Evolutionary conservation across 2,329 filamentous ascomycete species (phyloP).

Genomic region (Fusarium nygamai): DNA sequence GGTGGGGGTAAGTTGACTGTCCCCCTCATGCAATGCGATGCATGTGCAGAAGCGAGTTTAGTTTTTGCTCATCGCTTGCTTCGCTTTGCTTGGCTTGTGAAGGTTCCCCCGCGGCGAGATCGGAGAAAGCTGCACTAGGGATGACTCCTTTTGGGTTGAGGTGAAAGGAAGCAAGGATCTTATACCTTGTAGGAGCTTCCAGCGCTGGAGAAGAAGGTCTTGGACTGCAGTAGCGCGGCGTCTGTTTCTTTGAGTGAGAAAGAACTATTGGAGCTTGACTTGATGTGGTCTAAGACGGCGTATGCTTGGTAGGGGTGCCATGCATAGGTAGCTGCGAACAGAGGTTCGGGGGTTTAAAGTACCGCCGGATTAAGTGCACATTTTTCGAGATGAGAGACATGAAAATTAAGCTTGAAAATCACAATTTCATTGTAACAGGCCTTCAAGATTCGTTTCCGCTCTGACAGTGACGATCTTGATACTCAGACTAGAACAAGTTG

Average conservation of each 20-base stretch:
- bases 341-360: conserved; percentile 9
- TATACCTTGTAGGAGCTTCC: conserved; percentile 36
- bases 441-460: neutral
- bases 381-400: neutral
- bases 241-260: conserved; percentile 13
- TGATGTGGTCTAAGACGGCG: conserved; percentile 28
- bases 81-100: neutral
- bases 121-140: conserved; percentile 32
- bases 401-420: conserved; percentile 22
- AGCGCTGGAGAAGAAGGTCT: conserved; percentile 41
- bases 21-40: conserved; percentile 24
- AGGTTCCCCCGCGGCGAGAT: conserved; percentile 41
- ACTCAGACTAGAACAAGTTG: neutral
- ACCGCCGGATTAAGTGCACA: neutral
- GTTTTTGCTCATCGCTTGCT: conserved; percentile 22
- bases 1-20: conserved; percentile 26
- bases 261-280: conserved; percentile 34
- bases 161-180: conserved; percentile 17
- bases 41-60: conserved; percentile 11
- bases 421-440: conserved; percentile 1
- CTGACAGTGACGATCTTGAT: neutral
- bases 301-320: conserved; percentile 10
- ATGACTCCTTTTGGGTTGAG: conserved; percentile 39
- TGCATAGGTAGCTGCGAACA: conserved; percentile 39
- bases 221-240: conserved; percentile 38